phyloP scores from a whole-genome alignment of 768 basidiomycete species.

The Strobilomyces echinocephalus region DNA sequence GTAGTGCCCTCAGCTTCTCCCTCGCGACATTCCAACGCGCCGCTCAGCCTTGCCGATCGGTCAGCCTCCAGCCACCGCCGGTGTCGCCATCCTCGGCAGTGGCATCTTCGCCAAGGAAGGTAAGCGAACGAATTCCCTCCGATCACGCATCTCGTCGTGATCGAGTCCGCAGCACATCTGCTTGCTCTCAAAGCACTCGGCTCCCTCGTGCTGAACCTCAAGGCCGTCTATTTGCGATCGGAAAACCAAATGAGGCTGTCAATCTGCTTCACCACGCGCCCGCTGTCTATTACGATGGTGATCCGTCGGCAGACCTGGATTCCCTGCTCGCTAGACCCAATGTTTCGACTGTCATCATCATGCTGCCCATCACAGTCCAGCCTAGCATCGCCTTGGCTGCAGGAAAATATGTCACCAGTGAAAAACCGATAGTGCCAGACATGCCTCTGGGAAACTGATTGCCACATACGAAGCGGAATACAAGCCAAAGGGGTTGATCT shows the following conservation, averaged over 20 bases:
- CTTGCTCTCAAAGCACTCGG: slow-evolving; percentile 62
- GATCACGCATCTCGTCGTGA: slow-evolving; percentile 23
- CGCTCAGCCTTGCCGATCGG: slow-evolving; percentile 26
- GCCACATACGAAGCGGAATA: slow-evolving; percentile 59
- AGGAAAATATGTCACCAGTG: slow-evolving; percentile 85
- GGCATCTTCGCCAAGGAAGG: slow-evolving; percentile 78
- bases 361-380: slow-evolving; percentile 72
- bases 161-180: slow-evolving; percentile 57
- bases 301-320: slow-evolving; percentile 44
- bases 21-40: no score
- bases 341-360: slow-evolving; percentile 68
- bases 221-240: slow-evolving; percentile 80
- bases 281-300: slow-evolving; percentile 54
- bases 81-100: slow-evolving; percentile 75
- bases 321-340: slow-evolving; percentile 64
- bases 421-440: slow-evolving; percentile 80
- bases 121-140: slow-evolving; percentile 30
- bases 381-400: slow-evolving; percentile 62
- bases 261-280: slow-evolving; percentile 37
- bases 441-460: slow-evolving; percentile 63
- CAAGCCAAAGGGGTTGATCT: slow-evolving; percentile 64
- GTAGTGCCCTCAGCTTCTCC: not conserved
- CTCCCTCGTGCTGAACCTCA: slow-evolving; percentile 41
- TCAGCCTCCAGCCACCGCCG: slow-evolving; percentile 34
- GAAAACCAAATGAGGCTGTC: slow-evolving; percentile 46